These are phyloP conservation scores for Periconia sp. DNA, from an alignment of 2,329 filamentous ascomycete species.

Conservation along the genomic window DNA sequence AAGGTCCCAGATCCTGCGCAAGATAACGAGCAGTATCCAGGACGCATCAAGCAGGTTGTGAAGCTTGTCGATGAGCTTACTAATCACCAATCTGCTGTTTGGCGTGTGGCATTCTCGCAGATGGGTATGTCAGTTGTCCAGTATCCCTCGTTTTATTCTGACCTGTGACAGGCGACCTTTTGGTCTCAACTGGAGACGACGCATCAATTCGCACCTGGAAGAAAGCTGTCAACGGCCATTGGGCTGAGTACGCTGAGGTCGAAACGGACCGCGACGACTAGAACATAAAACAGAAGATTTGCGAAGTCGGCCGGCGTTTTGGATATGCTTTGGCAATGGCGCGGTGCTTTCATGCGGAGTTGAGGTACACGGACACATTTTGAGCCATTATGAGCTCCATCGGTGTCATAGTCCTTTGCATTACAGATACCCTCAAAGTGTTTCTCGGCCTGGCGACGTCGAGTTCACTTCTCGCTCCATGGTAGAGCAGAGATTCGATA, in stretches of 20 bases:
- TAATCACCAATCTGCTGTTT: constrained; percentile 73
- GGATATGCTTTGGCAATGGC: constrained; percentile 12
- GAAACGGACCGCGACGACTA: constrained; percentile 45
- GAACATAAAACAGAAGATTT: not conserved
- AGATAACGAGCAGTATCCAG: constrained; percentile 64
- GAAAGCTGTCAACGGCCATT: constrained; percentile 54
- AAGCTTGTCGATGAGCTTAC: constrained; percentile 71
- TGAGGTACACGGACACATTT: constrained; percentile 7
- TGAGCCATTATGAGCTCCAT: constrained; percentile 22
- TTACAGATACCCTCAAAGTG: constrained; percentile 31
- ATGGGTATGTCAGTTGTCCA: constrained; percentile 43
- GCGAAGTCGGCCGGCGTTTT: constrained; percentile 16
- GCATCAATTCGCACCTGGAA: constrained; percentile 63
- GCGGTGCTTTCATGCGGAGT: constrained; percentile 10
- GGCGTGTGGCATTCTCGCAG: constrained; percentile 71
- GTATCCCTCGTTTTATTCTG: constrained; percentile 5
- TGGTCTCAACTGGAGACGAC: constrained; percentile 79
- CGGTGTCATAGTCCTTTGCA: constrained; percentile 20
- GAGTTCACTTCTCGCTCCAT: not conserved
- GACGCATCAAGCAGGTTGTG: constrained; percentile 68
- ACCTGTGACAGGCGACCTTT: constrained; percentile 68
- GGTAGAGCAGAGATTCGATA: too few species aligned
- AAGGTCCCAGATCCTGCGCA: constrained; percentile 55
- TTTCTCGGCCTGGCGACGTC: not conserved
- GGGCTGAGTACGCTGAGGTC: constrained; percentile 57